Percentiles rank a stretch among this genome's conserved stretches.
These are phyloP conservation scores for Aspergillus carlsbadensis DNA, from an alignment of 495 filamentous ascomycete genomes.

Conservation along the genomic window DNA sequence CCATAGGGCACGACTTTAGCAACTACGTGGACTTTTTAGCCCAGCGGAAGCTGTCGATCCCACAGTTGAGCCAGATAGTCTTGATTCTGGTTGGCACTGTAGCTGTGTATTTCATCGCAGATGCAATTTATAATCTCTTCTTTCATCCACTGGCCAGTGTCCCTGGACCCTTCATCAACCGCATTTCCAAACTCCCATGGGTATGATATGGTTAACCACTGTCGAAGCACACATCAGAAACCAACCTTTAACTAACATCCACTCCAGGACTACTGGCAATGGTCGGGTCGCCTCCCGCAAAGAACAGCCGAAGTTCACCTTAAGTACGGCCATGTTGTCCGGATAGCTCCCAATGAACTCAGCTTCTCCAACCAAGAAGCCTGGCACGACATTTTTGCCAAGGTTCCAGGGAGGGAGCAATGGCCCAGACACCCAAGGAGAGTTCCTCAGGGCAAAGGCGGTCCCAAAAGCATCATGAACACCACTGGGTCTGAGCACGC, in stretches of 20 bases:
- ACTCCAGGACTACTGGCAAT: slow-evolving; percentile 5
- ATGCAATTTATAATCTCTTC: slow-evolving; percentile 3
- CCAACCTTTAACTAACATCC: not conserved
- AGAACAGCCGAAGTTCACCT: not conserved
- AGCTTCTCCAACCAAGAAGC: not conserved
- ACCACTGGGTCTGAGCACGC: not conserved
- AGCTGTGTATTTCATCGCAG: not conserved
- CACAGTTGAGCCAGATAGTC: not conserved
- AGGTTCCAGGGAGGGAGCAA: not conserved
- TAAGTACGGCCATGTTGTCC: not conserved
- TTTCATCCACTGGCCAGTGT: slow-evolving; percentile 1
- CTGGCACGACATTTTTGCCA: slow-evolving; percentile 4
- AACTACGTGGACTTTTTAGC: not conserved
- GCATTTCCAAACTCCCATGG: slow-evolving; percentile 1
- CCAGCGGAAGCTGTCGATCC: not conserved
- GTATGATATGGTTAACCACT: not conserved
- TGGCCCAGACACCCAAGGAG: not conserved
- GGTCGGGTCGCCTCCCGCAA: slow-evolving; percentile 1
- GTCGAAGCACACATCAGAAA: not conserved
- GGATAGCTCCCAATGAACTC: slow-evolving; percentile 4
- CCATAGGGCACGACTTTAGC: slow-evolving; percentile 1
- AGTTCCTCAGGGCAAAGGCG: not conserved
- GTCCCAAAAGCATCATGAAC: slow-evolving; percentile 8
- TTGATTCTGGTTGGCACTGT: not conserved
- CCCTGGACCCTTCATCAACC: slow-evolving; percentile 3